phyloP scores from a whole-genome alignment of 192 early-diverging fungal genomes.

The Lunasporangiospora selenospora region DNA sequence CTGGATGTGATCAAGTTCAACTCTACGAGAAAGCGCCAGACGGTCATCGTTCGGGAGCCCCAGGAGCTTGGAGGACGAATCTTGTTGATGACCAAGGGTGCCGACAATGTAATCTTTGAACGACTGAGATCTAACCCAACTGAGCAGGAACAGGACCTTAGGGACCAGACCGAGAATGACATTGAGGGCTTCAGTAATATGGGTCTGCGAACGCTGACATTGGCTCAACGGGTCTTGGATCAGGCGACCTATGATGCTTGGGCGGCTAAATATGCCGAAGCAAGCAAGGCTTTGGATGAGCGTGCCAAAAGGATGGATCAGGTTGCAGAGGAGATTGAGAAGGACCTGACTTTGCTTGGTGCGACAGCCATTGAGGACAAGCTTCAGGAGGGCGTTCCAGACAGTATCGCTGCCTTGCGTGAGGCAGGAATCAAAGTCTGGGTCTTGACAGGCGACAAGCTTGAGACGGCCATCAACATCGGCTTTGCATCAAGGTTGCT shows the following conservation, averaged over 20 bases:
- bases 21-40: conserved; percentile 97
- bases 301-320: conserved; percentile 76
- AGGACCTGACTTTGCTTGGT: conserved; percentile 82
- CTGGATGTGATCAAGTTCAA: conserved; percentile 94
- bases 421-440: conserved; percentile 94
- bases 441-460: conserved; percentile 98
- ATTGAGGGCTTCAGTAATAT: conserved; percentile 81
- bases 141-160: conserved; percentile 52
- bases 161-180: conserved; percentile 66
- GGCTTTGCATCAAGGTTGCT: conserved; percentile 86
- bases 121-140: conserved; percentile 62
- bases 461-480: conserved; percentile 99
- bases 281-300: conserved; percentile 70
- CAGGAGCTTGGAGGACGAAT: conserved; percentile 81
- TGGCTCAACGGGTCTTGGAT: conserved; percentile 79
- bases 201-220: conserved; percentile 90
- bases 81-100: conserved; percentile 91
- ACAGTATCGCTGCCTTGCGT: conserved; percentile 82
- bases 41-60: conserved; percentile 80
- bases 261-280: conserved; percentile 76
- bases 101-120: conserved; percentile 95
- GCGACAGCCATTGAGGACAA: conserved; percentile 98
- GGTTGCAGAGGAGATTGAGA: conserved; percentile 82
- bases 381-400: conserved; percentile 95
- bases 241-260: conserved; percentile 79